These are phyloP conservation scores for Pseudogymnoascus sp. DNA, from an alignment of 2,329 filamentous ascomycete genomes.

Conservation along the genomic window DNA sequence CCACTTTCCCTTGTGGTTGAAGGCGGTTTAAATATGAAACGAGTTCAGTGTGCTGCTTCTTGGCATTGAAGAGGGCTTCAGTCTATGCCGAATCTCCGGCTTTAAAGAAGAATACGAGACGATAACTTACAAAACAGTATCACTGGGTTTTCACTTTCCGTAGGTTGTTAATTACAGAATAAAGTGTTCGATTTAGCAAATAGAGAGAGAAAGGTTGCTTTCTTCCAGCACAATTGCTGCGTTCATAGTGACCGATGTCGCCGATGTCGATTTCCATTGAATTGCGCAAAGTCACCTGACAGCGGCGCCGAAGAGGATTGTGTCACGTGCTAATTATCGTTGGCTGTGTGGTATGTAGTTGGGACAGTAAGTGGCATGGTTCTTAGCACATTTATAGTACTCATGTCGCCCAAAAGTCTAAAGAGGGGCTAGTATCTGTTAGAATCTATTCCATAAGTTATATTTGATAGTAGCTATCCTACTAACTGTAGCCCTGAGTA, in stretches of 20 bases:
- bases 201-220: too few species aligned
- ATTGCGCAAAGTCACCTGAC: conserved; percentile 1
- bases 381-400: too few species aligned
- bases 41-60: neutral
- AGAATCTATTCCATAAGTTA: too few species aligned
- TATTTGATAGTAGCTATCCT: too few species aligned
- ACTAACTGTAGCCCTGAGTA: too few species aligned
- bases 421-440: too few species aligned
- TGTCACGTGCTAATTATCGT: neutral
- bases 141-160: neutral
- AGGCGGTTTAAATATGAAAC: neutral
- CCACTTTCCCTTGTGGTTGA: neutral
- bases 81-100: neutral
- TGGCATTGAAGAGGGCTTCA: neutral
- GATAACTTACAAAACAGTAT: neutral
- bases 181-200: neutral
- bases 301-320: neutral
- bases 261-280: neutral
- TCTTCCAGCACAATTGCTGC: neutral
- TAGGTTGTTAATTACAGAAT: neutral
- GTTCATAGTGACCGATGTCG: neutral
- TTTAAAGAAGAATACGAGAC: neutral
- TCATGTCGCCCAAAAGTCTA: too few species aligned
- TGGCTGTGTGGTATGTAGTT: neutral
- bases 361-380: too few species aligned